A percentile compares a stretch with the other conserved stretches of the same genome.
Evolutionary conservation across 2,329 filamentous ascomycete genomes (phyloP).

Genomic region (Talaromyces funiculosus): DNA sequence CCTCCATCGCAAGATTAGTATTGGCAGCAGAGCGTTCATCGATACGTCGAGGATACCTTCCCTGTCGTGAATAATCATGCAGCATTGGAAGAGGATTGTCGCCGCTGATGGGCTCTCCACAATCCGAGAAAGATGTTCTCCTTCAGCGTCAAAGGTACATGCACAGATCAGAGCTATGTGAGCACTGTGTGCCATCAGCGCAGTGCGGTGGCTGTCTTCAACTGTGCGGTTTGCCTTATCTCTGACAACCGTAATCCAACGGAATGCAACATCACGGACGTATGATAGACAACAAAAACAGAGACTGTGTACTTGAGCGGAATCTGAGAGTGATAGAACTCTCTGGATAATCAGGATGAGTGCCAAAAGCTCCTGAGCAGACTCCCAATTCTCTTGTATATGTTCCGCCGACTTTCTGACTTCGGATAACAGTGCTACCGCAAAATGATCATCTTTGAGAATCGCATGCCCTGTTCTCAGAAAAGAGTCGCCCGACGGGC

Average conservation of each 20-base stretch:
- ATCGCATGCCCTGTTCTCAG: constrained; percentile 3
- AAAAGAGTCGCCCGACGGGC: neutral
- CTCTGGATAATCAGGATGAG: neutral
- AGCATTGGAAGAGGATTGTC: constrained; percentile 4
- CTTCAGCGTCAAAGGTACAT: neutral
- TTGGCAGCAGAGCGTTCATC: neutral
- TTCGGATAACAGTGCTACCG: neutral
- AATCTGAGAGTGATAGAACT: neutral
- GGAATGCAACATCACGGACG: neutral
- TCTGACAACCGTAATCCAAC: neutral
- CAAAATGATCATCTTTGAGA: constrained; percentile 4
- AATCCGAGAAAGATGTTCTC: neutral
- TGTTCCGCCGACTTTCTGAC: constrained; percentile 1
- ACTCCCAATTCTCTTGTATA: constrained; percentile 3
- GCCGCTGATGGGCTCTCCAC: neutral
- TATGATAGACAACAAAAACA: neutral
- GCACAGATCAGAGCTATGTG: neutral
- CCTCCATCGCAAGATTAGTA: constrained; percentile 1
- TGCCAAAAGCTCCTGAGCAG: neutral
- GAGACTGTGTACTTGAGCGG: neutral
- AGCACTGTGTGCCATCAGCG: constrained; percentile 1
- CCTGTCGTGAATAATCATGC: constrained; percentile 4
- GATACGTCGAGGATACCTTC: neutral
- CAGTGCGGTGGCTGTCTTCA: neutral
- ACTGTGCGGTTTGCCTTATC: constrained; percentile 3